Percentiles rank a stretch among this genome's conserved stretches.
Evolutionary conservation across 192 early-diverging fungal species (phyloP).

Genomic region (Gonapodya sp.): DNA sequence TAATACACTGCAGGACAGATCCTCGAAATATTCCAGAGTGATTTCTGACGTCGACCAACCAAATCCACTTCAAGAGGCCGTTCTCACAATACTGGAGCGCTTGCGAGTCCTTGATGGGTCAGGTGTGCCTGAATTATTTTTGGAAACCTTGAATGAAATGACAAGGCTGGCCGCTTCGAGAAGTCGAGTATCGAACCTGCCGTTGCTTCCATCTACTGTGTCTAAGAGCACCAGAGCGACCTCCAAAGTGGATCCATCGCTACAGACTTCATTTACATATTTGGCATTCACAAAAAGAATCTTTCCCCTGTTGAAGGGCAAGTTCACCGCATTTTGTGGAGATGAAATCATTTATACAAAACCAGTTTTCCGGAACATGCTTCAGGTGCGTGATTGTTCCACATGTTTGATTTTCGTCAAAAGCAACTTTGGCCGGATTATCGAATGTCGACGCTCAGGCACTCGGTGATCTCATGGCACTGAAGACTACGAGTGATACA

Average conservation of each 20-base stretch:
- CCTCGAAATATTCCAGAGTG: constrained; percentile 27
- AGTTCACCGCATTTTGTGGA: constrained; percentile 30
- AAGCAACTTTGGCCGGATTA: constrained; percentile 24
- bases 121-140: constrained; percentile 24
- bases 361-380: constrained; percentile 37
- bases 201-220: constrained; percentile 12
- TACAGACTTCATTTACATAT: constrained; percentile 45
- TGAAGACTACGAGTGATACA: constrained; percentile 65
- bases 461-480: constrained; percentile 45
- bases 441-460: too few species aligned
- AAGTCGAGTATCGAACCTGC: constrained; percentile 14
- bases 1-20: constrained; percentile 38
- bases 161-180: constrained; percentile 25
- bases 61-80: constrained; percentile 56
- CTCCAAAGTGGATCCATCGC: constrained; percentile 19
- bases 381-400: not conserved
- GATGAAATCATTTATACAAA: constrained; percentile 29
- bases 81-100: constrained; percentile 29
- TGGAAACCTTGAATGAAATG: constrained; percentile 29
- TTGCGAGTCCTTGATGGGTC: constrained; percentile 20
- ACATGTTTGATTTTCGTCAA: constrained; percentile 6
- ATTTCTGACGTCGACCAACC: constrained; percentile 46
- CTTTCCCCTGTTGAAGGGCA: constrained; percentile 37
- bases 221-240: not conserved
- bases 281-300: constrained; percentile 63